Evolutionary conservation across 108 stramenopile genomes (phyloP), one percentile per base, ranked within the genome.

Genomic region (Licmophora abbreviata): DNA sequence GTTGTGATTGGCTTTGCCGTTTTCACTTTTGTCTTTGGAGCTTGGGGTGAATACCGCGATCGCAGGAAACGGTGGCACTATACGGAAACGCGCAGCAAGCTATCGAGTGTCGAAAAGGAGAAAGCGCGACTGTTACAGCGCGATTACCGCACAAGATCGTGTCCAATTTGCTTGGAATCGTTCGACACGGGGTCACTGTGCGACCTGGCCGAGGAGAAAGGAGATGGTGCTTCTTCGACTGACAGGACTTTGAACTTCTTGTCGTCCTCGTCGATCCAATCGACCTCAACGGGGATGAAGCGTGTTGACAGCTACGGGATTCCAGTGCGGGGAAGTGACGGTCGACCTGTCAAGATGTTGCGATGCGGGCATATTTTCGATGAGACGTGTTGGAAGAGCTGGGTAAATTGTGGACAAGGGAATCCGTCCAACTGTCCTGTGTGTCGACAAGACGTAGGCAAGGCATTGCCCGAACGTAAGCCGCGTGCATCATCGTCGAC

Each of bases 361-460:
- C 85, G 87, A 38, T 93, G 92, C 56, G 92, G 92, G 4, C 92
- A 93, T 51, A 76, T 88, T 18, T 93, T 93, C 67, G 85, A 86
- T 51, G 69, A 81, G 29, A 71, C 79, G 3, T 93, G 92, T 56
- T 93, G 88, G 88, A 79, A 63, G 54, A 54, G 46, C 22, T 91
- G 84, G 84, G 75, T 82, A 0, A 73, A 79, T 50, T 77, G 75
- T 20, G 84, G 88, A 27, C 61, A 76, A 29, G 84, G 84, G 10
- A 85, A 91, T 66, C 80, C 80, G 18, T 77, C 67, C 61, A 68
- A 76, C 25, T 91, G 88, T 52, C 88, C 88, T 7, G 77, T 91
- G 2, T 91, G 88, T 63, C 77, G 84, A 6, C 79, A 84, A 55
- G 80, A 86, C 63, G 70, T 84, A 15, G 82, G 84, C 18, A 73